phyloP scores from a whole-genome alignment of 1,284 basidiomycete species.

The Trametes hirsuta region DNA sequence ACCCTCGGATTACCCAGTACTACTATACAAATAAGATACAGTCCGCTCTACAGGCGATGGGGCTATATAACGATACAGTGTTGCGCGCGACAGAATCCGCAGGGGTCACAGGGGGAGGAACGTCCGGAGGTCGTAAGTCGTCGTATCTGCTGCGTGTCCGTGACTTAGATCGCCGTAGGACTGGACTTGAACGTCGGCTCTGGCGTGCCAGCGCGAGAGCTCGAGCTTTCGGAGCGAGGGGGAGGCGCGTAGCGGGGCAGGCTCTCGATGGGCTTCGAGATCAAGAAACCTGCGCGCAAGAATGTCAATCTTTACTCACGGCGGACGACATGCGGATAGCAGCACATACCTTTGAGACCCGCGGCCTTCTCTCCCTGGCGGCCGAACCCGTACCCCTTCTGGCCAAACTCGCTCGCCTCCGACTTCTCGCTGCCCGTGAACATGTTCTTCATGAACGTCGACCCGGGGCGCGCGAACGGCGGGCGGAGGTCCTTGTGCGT shows the following conservation, averaged over 20 bases:
- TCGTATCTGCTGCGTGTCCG: slow-evolving; percentile 12
- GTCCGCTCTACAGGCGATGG: slow-evolving; percentile 14
- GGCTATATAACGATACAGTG: slow-evolving; percentile 24
- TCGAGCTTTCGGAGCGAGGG: slow-evolving; percentile 25
- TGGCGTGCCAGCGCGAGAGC: slow-evolving; percentile 32
- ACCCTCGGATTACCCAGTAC: slow-evolving; percentile 13
- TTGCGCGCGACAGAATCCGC: neutral
- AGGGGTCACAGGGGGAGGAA: slow-evolving; percentile 2
- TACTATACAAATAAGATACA: slow-evolving; percentile 22
- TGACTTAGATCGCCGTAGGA: slow-evolving; percentile 30
- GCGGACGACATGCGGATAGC: neutral
- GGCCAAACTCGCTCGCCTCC: slow-evolving; percentile 20
- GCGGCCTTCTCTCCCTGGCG: slow-evolving; percentile 79
- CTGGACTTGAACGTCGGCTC: slow-evolving; percentile 38
- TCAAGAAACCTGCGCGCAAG: slow-evolving; percentile 36
- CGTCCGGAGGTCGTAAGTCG: slow-evolving; percentile 19
- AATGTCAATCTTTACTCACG: slow-evolving; percentile 5
- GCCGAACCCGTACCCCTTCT: slow-evolving; percentile 65
- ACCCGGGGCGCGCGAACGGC: slow-evolving; percentile 44
- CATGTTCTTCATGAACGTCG: slow-evolving; percentile 38
- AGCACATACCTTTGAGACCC: slow-evolving; percentile 53
- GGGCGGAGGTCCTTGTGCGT: slow-evolving; percentile 46
- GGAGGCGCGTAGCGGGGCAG: slow-evolving; percentile 41
- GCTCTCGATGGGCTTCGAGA: slow-evolving; percentile 42
- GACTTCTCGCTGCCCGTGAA: slow-evolving; percentile 29